Percentiles rank a stretch among this genome's conserved stretches.
Conservation (phyloP, 78 protist genomes). For the Dictyostelium intermedium region DNA sequence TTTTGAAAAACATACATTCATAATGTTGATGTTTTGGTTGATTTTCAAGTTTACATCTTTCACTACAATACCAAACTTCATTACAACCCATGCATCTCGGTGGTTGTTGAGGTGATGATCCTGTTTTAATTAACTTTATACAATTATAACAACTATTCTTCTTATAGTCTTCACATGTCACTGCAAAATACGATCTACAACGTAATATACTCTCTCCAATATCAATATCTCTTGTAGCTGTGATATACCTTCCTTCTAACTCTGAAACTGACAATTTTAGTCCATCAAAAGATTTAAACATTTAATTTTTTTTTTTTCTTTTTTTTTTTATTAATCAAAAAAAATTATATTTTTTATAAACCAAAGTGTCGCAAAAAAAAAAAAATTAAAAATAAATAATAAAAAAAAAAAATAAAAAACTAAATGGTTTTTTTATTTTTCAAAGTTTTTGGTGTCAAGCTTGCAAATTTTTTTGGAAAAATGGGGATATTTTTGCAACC, state of each 20-base stretch:
- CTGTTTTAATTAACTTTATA: neutral
- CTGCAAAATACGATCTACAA: slow-evolving; percentile 9
- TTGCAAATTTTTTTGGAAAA: too few relatives aligned
- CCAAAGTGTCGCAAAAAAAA: too few relatives aligned
- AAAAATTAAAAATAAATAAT: too few relatives aligned
- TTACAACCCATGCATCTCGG: slow-evolving; percentile 6
- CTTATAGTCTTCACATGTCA: slow-evolving; percentile 17
- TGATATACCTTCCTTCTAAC: slow-evolving; percentile 37
- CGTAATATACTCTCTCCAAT: slow-evolving; percentile 24
- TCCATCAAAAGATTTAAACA: slow-evolving; percentile 3
- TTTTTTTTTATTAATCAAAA: neutral
- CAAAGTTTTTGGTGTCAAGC: too few relatives aligned
- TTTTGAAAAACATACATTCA: slow-evolving; percentile 33
- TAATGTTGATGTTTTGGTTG: neutral
- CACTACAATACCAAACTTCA: slow-evolving; percentile 50
- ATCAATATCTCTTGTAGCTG: slow-evolving; percentile 20
- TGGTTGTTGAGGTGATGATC: neutral
- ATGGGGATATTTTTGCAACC: neutral
- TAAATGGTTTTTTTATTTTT: too few relatives aligned
- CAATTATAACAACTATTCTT: slow-evolving; percentile 27
- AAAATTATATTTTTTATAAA: too few relatives aligned
- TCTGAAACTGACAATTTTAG: neutral
- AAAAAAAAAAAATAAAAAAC: too few relatives aligned
- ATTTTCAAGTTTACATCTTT: neutral
- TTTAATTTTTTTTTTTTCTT: neutral